Base-by-base conservation (phyloP, 768 basidiomycete species). In the Rhodosporidiobolus sp. region DNA sequence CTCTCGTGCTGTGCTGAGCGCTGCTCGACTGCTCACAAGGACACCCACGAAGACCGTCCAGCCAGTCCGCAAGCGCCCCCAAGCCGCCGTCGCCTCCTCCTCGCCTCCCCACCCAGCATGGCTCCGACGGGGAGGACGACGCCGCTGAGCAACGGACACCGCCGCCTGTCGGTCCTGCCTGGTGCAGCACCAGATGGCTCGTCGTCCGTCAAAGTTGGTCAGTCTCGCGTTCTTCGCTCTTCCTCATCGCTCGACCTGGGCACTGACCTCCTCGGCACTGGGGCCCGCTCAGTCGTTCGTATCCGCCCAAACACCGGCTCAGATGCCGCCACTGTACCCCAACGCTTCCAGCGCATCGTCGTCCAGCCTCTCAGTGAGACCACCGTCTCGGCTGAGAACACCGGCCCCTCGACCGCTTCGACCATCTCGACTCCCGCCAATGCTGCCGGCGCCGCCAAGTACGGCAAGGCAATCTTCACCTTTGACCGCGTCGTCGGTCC, bases 401-500 rank as follows among this genome's bases (percentile, higher is more conserved):
- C 86, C 60, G 84, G 87, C 63, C 63, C 74, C 11, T 65, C 59
- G 6, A 56, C 57, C 34, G 32, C n/a, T 52, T 35, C 65, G 26
- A 22, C 63, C 60, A 3, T 38, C 0, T 22, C 58, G 58, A 80
- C 84, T 32, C 80, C 87, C 50, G 85, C 87, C 55, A 83, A 86
- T 67, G 81, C 86, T 56, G 82, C 85, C 54, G 79, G 84, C 85
- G 34, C 80, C 82, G 54, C 82, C 83, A 73, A 81, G 86, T 55
- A 84, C 83, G 56, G 83, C 84, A 79, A 73, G 65, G 90, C 94
- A 78, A 80, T 84, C 66, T 99, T 96, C 81, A 87, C 87, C 62
- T 99, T 95, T 80, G 96, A 99, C 84, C 90, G 94, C 76, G 95
- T 99, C 55, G 89, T 96, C 79, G 85, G 87, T 5, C 93, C 91